Conservation (phyloP, 208 protist genomes). For the Porcisia hertigi region DNA sequence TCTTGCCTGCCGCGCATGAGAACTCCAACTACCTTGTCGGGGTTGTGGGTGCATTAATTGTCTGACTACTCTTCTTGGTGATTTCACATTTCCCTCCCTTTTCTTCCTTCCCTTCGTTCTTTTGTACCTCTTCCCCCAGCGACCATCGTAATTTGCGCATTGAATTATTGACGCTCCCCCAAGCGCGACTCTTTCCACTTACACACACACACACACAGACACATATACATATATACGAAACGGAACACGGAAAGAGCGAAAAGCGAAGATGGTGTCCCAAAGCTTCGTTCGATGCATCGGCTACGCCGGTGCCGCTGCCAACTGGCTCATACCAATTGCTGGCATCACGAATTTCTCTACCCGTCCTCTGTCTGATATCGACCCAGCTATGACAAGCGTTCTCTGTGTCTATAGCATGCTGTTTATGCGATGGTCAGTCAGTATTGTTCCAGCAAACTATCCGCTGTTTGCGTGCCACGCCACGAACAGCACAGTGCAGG, state of each 20-base stretch:
- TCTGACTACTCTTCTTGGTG: not conserved
- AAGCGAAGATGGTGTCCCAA: slow-evolving; percentile 65
- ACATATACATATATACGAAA: not conserved
- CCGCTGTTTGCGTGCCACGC: slow-evolving; percentile 83
- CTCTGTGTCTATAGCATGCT: slow-evolving; percentile 79
- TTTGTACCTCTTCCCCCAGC: not conserved
- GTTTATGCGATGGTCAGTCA: slow-evolving; percentile 86
- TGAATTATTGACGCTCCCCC: not conserved
- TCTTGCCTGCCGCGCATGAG: not conserved
- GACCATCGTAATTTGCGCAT: not conserved
- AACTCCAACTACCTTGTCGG: not conserved
- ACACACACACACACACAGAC: not conserved
- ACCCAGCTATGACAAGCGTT: slow-evolving; percentile 80
- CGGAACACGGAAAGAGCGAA: not conserved
- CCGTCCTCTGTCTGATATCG: slow-evolving; percentile 75
- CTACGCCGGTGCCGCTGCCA: slow-evolving; percentile 82
- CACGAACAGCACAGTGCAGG: slow-evolving; percentile 81
- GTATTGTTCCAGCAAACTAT: slow-evolving; percentile 87
- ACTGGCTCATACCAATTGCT: slow-evolving; percentile 91
- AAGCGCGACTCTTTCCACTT: slow-evolving; percentile 7
- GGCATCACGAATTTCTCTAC: slow-evolving; percentile 85
- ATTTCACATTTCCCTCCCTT: not conserved
- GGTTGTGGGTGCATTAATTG: not conserved
- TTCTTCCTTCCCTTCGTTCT: not conserved
- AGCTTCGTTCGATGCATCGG: slow-evolving; percentile 72